Percentiles rank a stretch among this genome's conserved stretches.
These are phyloP conservation scores for Diaporthe citri DNA, from an alignment of 2,329 filamentous ascomycete species.

Conservation along the genomic window DNA sequence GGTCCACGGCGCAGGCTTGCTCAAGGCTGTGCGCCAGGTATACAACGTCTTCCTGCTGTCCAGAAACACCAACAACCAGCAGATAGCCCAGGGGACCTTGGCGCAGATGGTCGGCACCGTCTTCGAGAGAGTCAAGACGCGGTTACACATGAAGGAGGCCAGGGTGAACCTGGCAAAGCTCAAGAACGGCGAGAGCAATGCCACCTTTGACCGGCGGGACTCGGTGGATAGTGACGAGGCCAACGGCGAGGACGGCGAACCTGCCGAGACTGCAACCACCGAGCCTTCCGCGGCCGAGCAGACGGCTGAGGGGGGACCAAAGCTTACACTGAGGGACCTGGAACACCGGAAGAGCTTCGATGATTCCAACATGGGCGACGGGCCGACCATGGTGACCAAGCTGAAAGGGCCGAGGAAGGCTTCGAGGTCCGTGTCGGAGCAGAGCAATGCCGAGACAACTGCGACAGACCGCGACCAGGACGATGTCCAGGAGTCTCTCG, in stretches of 20 bases:
- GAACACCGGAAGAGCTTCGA: conserved; percentile 78
- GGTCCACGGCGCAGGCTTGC: conserved; percentile 92
- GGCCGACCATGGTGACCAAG: conserved; percentile 75
- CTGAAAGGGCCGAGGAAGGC: conserved; percentile 60
- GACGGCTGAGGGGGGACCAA: conserved; percentile 57
- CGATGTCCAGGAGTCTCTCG: conserved; percentile 71
- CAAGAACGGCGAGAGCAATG: conserved; percentile 65
- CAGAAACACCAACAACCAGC: conserved; percentile 93
- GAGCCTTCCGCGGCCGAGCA: conserved; percentile 45
- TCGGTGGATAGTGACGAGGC: conserved; percentile 50
- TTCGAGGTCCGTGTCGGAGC: conserved; percentile 64
- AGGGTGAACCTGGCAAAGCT: conserved; percentile 70
- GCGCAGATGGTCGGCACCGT: conserved; percentile 99
- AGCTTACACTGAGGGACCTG: conserved; percentile 75
- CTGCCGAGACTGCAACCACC: conserved; percentile 48
- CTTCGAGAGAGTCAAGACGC: conserved; percentile 91
- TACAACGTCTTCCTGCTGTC: conserved; percentile 99
- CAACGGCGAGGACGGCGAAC: conserved; percentile 56
- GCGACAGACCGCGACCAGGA: conserved; percentile 66
- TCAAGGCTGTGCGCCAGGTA: conserved; percentile 97
- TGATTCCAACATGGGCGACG: conserved; percentile 75
- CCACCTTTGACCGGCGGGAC: conserved; percentile 63
- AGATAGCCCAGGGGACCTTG: conserved; percentile 95
- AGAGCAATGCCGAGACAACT: conserved; percentile 51
- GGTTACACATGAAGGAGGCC: conserved; percentile 88